Evolutionary conservation across 2,329 filamentous ascomycete genomes (phyloP), one percentile per base, ranked within the genome.

Genomic region (Sordariomycetes sp.): DNA sequence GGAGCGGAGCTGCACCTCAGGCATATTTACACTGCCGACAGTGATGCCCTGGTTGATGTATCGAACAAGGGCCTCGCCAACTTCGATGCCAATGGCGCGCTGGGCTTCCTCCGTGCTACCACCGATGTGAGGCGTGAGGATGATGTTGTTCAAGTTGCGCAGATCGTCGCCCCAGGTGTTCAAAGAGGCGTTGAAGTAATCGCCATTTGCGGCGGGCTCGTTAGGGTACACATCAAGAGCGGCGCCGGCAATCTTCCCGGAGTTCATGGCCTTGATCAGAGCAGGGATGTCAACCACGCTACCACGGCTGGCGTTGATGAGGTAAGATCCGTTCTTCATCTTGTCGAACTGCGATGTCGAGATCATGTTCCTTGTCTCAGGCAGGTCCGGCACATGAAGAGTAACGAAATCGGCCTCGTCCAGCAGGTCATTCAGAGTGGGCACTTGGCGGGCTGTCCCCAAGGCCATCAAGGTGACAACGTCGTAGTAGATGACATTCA

Each of bases 61-160:
- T 50, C 85, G 79, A 37, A 94, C 83, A 34, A 98, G 68, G 26
- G 88, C 84, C 31, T 92, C 82, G 43, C 75, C 79, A 38, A 98
- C 92, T 68, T 98, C 92, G 28, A 93, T 73, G 47, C 92, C 92
- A 55, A 98, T 98, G 12, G 92, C 90, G 38, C 85, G 81, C 64
- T 98, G 92, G 5, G 92, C 92, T 63, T 98, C 92, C 62, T 98
- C 92, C 1, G 92, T 98, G 60, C 86, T 94, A 36, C 92, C 92
- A 48, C 92, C 92, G 52, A 98, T 96, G 58, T 98, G 92, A 16
- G 92, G 92, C 2, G 90, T 94, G 32, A 98, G 70, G 46, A 98
- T 94, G 46, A 98, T 69, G 64, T 98, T 98, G 63, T 81, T 92
- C 39, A 96, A 67, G 34, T 73, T 73, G 35, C 86, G 78, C 31